Evolutionary conservation across 2,329 filamentous ascomycete genomes (phyloP).

Genomic region (Pseudocercospora macadamiae): DNA sequence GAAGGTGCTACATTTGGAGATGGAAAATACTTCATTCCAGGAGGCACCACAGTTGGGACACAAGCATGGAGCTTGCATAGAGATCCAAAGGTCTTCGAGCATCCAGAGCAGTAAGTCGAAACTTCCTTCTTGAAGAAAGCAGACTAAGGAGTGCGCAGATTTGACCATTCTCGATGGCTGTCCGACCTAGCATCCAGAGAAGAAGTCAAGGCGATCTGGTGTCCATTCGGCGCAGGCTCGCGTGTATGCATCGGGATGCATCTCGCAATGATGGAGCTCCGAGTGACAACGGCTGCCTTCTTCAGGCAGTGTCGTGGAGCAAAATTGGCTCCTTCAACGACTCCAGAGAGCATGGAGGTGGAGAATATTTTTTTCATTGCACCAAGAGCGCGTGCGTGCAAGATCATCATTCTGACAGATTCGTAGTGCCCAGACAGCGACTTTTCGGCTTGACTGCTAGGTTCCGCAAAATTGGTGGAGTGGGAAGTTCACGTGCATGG

Average conservation of each 20-base stretch:
- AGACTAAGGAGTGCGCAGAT: slow-evolving; percentile 24
- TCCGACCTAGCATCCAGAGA: slow-evolving; percentile 8
- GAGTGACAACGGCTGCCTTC: slow-evolving; percentile 23
- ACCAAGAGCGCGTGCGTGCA: slow-evolving; percentile 10
- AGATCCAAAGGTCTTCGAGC: slow-evolving; percentile 34
- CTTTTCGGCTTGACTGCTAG: background rate
- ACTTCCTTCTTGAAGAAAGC: slow-evolving; percentile 37
- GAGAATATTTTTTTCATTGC: slow-evolving; percentile 18
- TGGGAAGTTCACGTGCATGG: background rate
- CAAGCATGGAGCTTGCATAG: slow-evolving; percentile 46
- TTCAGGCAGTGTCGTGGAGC: slow-evolving; percentile 25
- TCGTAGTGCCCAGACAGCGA: background rate
- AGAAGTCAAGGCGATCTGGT: slow-evolving; percentile 13
- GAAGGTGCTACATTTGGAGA: slow-evolving; percentile 36
- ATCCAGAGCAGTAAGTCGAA: slow-evolving; percentile 14
- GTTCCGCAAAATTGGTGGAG: too few species aligned
- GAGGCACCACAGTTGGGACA: slow-evolving; percentile 41
- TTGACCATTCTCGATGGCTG: slow-evolving; percentile 20
- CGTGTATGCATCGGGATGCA: slow-evolving; percentile 27
- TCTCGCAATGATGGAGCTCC: slow-evolving; percentile 28
- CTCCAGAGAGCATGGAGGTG: slow-evolving; percentile 25
- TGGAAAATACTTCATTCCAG: slow-evolving; percentile 37
- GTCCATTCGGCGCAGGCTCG: slow-evolving; percentile 24
- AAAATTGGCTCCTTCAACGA: slow-evolving; percentile 19
- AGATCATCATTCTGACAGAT: slow-evolving; percentile 1